Conservation (phyloP, 2,329 filamentous ascomycete genomes). For the Acarospora socialis region DNA sequence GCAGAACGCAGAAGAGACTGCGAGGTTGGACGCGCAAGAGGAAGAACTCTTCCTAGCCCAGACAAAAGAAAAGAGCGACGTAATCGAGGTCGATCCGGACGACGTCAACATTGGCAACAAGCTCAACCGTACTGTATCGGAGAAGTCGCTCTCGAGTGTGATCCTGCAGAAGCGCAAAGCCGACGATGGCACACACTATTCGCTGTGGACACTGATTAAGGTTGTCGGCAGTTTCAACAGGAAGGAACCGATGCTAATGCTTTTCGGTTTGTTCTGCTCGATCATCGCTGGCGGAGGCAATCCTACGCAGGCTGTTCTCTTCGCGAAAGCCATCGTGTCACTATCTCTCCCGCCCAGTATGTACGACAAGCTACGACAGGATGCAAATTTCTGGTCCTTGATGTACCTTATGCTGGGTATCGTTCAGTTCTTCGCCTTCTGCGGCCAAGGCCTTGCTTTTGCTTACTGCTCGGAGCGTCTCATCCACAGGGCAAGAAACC, state of each 20-base stretch:
- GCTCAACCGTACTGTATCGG: constrained; percentile 32
- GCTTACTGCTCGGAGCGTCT: constrained; percentile 78
- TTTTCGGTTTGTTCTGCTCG: constrained; percentile 57
- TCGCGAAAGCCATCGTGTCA: constrained; percentile 71
- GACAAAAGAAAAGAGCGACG: constrained; percentile 7
- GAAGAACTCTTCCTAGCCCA: constrained; percentile 15
- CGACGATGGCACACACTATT: constrained; percentile 45
- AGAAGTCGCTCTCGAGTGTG: constrained; percentile 51
- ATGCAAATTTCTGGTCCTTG: constrained; percentile 71
- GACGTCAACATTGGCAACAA: constrained; percentile 20
- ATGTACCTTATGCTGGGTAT: constrained; percentile 82
- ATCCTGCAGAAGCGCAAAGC: constrained; percentile 42
- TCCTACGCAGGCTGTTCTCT: constrained; percentile 64
- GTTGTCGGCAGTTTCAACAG: constrained; percentile 70
- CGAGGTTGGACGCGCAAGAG: constrained; percentile 18
- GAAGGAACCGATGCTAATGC: constrained; percentile 56
- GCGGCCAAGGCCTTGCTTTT: constrained; percentile 57
- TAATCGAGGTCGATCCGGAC: constrained; percentile 18
- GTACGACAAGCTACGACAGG: constrained; percentile 45
- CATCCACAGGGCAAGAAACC: constrained; percentile 67
- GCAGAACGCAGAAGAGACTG: constrained; percentile 24
- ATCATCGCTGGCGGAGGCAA: constrained; percentile 70
- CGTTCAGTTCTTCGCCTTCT: constrained; percentile 55
- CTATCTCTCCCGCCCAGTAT: constrained; percentile 43
- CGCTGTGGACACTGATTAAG: constrained; percentile 61